Evolutionary conservation across 495 filamentous ascomycete genomes (phyloP).

Genomic region (Bacidia rubella): DNA sequence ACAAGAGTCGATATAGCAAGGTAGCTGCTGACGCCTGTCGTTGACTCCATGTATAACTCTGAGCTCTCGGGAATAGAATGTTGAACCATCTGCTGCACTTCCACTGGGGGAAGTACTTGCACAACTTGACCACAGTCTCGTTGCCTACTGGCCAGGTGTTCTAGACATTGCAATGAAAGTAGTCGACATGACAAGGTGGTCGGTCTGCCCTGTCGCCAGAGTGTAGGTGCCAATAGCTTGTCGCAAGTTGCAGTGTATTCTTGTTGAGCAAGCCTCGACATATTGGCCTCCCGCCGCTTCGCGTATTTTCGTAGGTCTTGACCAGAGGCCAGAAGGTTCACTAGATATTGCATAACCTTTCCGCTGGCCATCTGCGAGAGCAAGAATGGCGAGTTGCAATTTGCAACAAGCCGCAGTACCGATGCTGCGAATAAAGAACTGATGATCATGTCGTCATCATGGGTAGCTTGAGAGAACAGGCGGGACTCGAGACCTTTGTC

Average conservation of each 20-base stretch:
- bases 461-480: slow-evolving; percentile 35
- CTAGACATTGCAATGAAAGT: slow-evolving; percentile 49
- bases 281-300: slow-evolving; percentile 52
- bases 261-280: slow-evolving; percentile 47
- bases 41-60: neutral
- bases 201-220: slow-evolving; percentile 44
- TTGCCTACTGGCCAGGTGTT: slow-evolving; percentile 42
- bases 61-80: slow-evolving; percentile 25
- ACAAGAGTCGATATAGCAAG: slow-evolving; percentile 52
- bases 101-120: slow-evolving; percentile 37
- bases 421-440: slow-evolving; percentile 22
- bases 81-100: slow-evolving; percentile 37
- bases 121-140: slow-evolving; percentile 33
- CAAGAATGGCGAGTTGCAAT: slow-evolving; percentile 33
- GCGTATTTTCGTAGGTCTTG: slow-evolving; percentile 40
- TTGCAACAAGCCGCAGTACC: slow-evolving; percentile 32
- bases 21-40: slow-evolving; percentile 1
- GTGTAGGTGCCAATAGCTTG: slow-evolving; percentile 32
- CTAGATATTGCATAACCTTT: slow-evolving; percentile 36
- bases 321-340: slow-evolving; percentile 35
- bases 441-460: slow-evolving; percentile 23
- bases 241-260: slow-evolving; percentile 38
- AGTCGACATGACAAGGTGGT: slow-evolving; percentile 44
- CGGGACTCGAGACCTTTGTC: slow-evolving; percentile 59
- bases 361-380: slow-evolving; percentile 36